These are phyloP conservation scores for Dothideomycetidae sp. DNA, from an alignment of 2,329 filamentous ascomycete genomes.

Conservation along the genomic window DNA sequence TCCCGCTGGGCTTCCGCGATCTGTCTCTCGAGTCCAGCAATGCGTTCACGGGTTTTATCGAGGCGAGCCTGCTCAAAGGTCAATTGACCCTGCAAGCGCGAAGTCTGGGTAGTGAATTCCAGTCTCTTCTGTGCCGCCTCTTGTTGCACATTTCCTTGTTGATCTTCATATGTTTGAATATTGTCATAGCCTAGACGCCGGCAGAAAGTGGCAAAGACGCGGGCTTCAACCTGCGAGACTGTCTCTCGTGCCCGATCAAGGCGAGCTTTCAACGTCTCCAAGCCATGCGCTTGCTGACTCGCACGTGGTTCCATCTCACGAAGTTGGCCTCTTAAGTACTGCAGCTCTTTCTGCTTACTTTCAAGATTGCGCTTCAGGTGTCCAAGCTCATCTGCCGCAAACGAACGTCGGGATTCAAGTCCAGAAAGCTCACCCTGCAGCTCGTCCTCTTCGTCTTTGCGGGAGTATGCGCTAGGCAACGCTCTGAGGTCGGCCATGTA, in stretches of 20 bases:
- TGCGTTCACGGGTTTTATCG: slow-evolving; percentile 52
- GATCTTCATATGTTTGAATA: slow-evolving; percentile 84
- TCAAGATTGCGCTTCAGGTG: slow-evolving; percentile 69
- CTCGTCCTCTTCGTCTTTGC: slow-evolving; percentile 62
- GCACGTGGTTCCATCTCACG: slow-evolving; percentile 66
- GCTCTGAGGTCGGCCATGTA: slow-evolving; percentile 63
- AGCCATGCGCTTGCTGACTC: slow-evolving; percentile 52
- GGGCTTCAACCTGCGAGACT: slow-evolving; percentile 72
- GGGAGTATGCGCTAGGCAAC: slow-evolving; percentile 64
- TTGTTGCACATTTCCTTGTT: slow-evolving; percentile 83
- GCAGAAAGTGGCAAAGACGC: slow-evolving; percentile 78
- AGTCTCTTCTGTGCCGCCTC: slow-evolving; percentile 77
- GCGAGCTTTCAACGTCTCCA: slow-evolving; percentile 47
- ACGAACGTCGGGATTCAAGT: slow-evolving; percentile 60
- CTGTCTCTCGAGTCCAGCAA: slow-evolving; percentile 52
- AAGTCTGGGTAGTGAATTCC: slow-evolving; percentile 69
- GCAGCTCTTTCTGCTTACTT: slow-evolving; percentile 70
- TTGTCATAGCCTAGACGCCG: slow-evolving; percentile 71
- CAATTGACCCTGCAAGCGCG: slow-evolving; percentile 45
- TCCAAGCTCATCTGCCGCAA: slow-evolving; percentile 59
- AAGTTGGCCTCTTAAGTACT: slow-evolving; percentile 58
- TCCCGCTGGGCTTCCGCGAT: slow-evolving; percentile 53
- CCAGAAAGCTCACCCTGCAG: slow-evolving; percentile 67
- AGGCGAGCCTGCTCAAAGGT: slow-evolving; percentile 57
- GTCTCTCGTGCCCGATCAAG: slow-evolving; percentile 45